Base-by-base conservation (phyloP, 352 stramenopile genomes). In the Pythium aphanidermatum region DNA sequence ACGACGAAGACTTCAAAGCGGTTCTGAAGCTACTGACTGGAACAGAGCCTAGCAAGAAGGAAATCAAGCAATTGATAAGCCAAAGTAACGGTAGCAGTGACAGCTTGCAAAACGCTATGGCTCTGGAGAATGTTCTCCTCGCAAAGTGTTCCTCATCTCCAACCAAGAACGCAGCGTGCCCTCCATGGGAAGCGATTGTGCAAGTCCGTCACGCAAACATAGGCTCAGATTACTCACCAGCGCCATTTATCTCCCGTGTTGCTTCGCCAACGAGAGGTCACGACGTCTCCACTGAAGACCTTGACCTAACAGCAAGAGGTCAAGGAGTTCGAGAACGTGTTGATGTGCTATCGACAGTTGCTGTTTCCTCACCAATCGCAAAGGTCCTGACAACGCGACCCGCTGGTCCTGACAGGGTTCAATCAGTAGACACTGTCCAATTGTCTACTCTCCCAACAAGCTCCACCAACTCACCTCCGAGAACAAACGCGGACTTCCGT, bases 1-100 rank as follows among this genome's bases (percentile, higher is more conserved):
- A 89, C 34, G 76, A 90, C 36, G 75, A 87, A 28, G 78, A 92
- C 27, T 82, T 88, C 36, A 85, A 76, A 40, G 65, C 66, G 2
- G 74, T 88, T n/a, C 42, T 91, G 9, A 92, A 91, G 48, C 61
- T 92, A 2, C 34, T 88, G n/a, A 86, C 71, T 3, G 63, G 75
- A 4, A 63, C 67, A 2, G 80, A 86, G 25, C 78, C 81, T 5
- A 88, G 61, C 37, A 86, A 86, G 43, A 92, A 89, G 46, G 80
- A 92, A 24, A 62, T 87, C 2, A 65, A 61, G 14, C 51, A 70
- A 32, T 70, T 90, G 35, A 69, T 86, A 57, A 66, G 75, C 37
- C 74, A 88, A 36, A 65, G 77, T 55, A 17, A 41, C 64, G 20
- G 74, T 46, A 26, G 70, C 17, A 20, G 54, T 5, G 76, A 83